Conservation (phyloP, 2,329 filamentous ascomycete genomes). For the Chaetomium olivaceum region DNA sequence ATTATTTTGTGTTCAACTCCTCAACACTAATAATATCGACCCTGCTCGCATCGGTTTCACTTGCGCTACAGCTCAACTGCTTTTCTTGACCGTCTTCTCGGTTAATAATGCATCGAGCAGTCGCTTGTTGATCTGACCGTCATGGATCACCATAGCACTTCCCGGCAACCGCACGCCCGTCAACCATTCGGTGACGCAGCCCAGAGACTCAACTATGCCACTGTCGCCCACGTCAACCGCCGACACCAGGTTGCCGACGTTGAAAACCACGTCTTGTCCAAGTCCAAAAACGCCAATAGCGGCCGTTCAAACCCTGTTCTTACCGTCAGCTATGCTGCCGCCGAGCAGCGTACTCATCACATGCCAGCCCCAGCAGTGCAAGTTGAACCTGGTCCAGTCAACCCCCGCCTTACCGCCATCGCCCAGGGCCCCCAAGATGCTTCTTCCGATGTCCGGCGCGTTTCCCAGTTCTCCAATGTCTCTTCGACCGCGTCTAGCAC, state of each 20-base stretch:
- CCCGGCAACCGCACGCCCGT: constrained; percentile 28
- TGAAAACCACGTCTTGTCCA: constrained; percentile 20
- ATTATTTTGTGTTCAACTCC: background rate
- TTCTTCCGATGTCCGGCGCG: constrained; percentile 38
- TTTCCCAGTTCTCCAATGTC: constrained; percentile 42
- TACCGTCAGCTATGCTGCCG: constrained; percentile 2
- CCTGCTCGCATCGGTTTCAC: background rate
- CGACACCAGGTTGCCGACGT: constrained; percentile 20
- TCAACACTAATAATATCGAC: background rate
- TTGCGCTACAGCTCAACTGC: background rate
- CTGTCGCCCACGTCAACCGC: constrained; percentile 23
- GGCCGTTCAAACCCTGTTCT: constrained; percentile 23
- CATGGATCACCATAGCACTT: constrained; percentile 33
- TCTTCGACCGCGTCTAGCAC: constrained; percentile 40
- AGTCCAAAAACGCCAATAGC: constrained; percentile 22
- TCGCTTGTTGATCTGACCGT: background rate
- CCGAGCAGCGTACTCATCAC: constrained; percentile 11
- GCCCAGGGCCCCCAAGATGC: constrained; percentile 36
- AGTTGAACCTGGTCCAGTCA: constrained; percentile 3
- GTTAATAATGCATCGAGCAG: constrained; percentile 17
- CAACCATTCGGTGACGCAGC: constrained; percentile 38
- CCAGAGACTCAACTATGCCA: constrained; percentile 34
- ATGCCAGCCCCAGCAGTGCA: constrained; percentile 8
- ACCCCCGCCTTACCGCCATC: constrained; percentile 37
- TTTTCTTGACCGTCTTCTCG: background rate